Base-by-base conservation (phyloP, 2,329 filamentous ascomycete species). In the Monosporascus sp. region DNA sequence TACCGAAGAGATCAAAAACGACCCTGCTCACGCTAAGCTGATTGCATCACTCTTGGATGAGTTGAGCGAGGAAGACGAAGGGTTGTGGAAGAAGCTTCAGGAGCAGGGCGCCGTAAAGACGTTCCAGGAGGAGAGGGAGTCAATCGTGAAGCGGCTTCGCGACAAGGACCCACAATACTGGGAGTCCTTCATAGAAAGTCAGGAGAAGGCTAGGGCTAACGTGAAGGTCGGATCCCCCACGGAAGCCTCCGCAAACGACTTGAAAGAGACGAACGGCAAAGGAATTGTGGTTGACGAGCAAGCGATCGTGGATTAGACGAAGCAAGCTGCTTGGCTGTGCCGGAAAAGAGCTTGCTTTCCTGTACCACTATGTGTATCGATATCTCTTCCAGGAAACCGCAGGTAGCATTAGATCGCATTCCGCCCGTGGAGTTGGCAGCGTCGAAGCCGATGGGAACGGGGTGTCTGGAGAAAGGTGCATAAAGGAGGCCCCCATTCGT, bases 161-260 rank as follows among this genome's bases (percentile, higher is more conserved):
- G 82, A 81, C 5, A 78, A 80, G 27, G 88, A 91, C 58, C 83
- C 85, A 0, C 81, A 84, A 57, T 79, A 87, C 66, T 83, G 88
- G 80, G 78, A 80, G 49, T 71, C 72, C 7, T 83, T 91, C 64
- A 77, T 80, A 24, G 82, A 87, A 69, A 75, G 78, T 38, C 83
- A 85, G 69, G 73, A 81, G 62, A 83, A 83, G 69, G 79, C 81
- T 6, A 72, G 76, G 53, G 79, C 76, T 11, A 84, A 84, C 60
- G 75, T 80, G 20, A 71, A 69, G 50, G 60, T 70, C 41, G 60
- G 59, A 7, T 54, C 61, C 27, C n/a, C 24, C 17, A 8, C 43
- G 5, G 43, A 26, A 27, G 5, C 43, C 43, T 26, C 26, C 26
- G 43, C 17, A 5, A 60, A 55, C 37, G 59, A 51, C 3, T 19